Base-by-base conservation (phyloP, 139 green algal genomes). In the Zygnema cylindricum region DNA sequence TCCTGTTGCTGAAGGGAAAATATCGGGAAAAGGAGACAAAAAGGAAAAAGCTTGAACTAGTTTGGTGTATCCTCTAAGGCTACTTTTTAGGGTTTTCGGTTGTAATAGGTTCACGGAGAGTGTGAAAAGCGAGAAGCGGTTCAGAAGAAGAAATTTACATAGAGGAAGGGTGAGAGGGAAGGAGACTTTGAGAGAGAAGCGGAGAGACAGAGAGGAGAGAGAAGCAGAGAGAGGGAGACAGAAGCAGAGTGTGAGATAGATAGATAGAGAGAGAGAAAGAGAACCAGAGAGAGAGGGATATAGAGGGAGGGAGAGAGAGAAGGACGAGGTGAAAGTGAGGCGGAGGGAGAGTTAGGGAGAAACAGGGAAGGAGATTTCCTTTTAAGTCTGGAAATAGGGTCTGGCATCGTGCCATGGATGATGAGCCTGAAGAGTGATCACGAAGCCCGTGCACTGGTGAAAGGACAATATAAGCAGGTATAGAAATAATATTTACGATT, bases 381-480 rank as follows among this genome's bases (percentile, higher is more conserved):
- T n/a, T n/a, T n/a, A n/a, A n/a, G n/a, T n/a, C n/a, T n/a, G n/a
- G 49, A 63, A 16, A 63, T 7, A 7, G 49, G 49, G 49, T 25
- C 7, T 25, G 49, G 49, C 49, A 63, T 7, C 7, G 49, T 7
- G 49, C 7, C 71, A 79, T 79, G 71, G 71, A 79, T 54, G 36
- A 79, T 79, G 71, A 79, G 71, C 43, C 71, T 7, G 38, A 79
- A 43, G 36, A 43, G 71, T 79, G 71, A 79, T 11, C 71, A 16
- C 71, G 71, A 79, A 7, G 36, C 71, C 7, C 71, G 11, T 43
- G 71, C 71, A 11, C 38, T 43, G 38, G 71, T 43, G 36, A 16
- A 79, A 16, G 71, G 7, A 16, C 71, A 11, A 7, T 43, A 38
- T 11, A 79, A 79, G 71, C 36, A 79, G 71, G 71, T 79, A 30